Conservation (phyloP, 2,329 filamentous ascomycete species). For the Scytalidium sp. region DNA sequence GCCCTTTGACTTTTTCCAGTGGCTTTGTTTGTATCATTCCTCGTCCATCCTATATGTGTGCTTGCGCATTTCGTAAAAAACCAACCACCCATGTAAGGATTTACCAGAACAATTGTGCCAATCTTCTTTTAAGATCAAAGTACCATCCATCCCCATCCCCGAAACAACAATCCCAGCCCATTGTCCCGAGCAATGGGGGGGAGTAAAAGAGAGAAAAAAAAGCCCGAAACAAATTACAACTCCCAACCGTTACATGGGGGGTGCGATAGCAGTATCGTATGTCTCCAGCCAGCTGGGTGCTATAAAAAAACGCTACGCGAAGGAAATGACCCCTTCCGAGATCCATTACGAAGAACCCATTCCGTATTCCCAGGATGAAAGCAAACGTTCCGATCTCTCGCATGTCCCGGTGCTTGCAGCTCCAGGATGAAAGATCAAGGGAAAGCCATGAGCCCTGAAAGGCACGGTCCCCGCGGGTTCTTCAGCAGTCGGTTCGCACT, state of each 20-base stretch:
- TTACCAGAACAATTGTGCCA: slow-evolving; percentile 14
- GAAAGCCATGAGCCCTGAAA: not conserved
- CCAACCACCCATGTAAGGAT: slow-evolving; percentile 8
- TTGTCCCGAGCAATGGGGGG: not conserved
- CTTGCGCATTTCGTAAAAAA: not conserved
- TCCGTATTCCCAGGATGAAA: not conserved
- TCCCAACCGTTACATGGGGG: not conserved
- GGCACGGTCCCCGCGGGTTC: not conserved
- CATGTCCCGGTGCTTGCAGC: not conserved
- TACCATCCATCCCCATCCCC: not conserved
- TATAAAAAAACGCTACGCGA: not conserved
- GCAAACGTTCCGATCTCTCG: not conserved
- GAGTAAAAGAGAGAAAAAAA: not conserved
- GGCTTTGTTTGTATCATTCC: slow-evolving; percentile 1
- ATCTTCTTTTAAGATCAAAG: not conserved
- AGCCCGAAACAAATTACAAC: not conserved
- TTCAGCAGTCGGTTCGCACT: not conserved
- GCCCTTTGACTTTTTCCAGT: slow-evolving; percentile 7
- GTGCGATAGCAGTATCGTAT: not conserved
- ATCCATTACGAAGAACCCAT: not conserved
- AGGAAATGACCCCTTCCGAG: not conserved
- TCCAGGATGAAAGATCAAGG: not conserved
- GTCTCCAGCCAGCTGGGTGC: not conserved
- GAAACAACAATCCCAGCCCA: not conserved
- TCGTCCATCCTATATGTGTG: slow-evolving; percentile 1